Evolutionary conservation across 352 stramenopile species (phyloP).

Genomic region (Blastocystis hominis): DNA sequence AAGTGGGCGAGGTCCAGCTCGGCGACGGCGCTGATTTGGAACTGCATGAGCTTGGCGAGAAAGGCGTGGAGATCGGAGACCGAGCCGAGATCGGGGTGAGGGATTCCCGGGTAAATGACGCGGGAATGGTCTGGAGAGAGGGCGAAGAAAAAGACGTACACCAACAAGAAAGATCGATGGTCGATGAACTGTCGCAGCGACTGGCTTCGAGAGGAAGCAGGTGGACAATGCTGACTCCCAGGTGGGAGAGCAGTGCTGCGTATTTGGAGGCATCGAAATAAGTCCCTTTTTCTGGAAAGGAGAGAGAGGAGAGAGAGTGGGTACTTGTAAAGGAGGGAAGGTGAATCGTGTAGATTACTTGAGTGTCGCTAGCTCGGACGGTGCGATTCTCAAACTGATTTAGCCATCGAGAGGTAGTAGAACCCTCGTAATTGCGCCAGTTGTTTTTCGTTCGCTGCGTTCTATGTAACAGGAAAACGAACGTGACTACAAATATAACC

Average conservation of each 20-base stretch:
- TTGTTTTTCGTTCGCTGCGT: not conserved
- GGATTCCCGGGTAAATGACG: conserved; percentile 9
- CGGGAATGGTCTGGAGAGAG: not conserved
- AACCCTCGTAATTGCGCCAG: conserved; percentile 13
- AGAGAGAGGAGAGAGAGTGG: not conserved
- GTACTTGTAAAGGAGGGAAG: conserved; percentile 24
- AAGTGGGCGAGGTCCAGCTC: conserved; percentile 10
- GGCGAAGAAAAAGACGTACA: not conserved
- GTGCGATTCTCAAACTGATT: not conserved
- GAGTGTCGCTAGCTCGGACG: not conserved
- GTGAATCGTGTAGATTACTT: conserved; percentile 24
- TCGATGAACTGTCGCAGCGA: not conserved
- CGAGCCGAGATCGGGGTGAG: not conserved
- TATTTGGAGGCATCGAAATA: not conserved
- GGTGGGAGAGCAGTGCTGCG: not conserved
- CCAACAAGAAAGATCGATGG: conserved; percentile 1
- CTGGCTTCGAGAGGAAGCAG: not conserved
- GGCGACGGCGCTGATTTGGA: not conserved
- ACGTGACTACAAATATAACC: not conserved
- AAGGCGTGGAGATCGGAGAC: not conserved
- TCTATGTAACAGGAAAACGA: not conserved
- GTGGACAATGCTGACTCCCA: not conserved
- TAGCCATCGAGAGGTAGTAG: not conserved
- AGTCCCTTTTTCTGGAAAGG: not conserved
- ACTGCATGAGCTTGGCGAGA: not conserved